Evolutionary conservation across 2,329 filamentous ascomycete genomes (phyloP), one percentile per base, ranked within the genome.

Genomic region (Elsinoe necatrix): DNA sequence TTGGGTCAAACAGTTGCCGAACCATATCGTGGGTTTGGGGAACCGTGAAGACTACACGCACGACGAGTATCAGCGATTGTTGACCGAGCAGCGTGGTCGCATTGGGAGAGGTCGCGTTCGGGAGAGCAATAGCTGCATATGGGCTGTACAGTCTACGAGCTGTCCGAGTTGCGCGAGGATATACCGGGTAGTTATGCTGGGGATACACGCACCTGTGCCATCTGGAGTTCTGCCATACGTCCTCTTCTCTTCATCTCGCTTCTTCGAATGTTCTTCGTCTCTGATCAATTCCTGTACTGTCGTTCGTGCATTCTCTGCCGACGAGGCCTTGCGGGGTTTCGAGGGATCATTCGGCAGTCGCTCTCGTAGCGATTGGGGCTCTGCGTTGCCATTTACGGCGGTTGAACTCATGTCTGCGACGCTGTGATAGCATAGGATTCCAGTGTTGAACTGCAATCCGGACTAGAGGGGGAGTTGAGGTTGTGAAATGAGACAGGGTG

Each of bases 21-120:
- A 98, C 92, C 93, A 98, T 97, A 74, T 98, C 93, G 77, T 96
- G 90, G 57, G 93, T 98, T 61, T 89, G 85, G 48, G 93, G 93
- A 56, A 98, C 93, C 58, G 89, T 86, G 69, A 98, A 98, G 66
- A 95, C 93, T 97, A 67, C 48, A 62, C 31, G 21, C 52, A 34
- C 50, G 23, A 54, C 34, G 48, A 25, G 16, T 21, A 56, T 52
- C 45, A 58, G 56, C 37, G 5, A 56, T 27, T n/a, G 31, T 37
- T 31, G 34, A 14, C 39, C 50, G 27, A 29, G 27, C 27, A 29
- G 29, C 3, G 31, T 16, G 9, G 29, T 37, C 29, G 20, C 18
- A 52, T 29, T 20, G 3, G 42, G 35, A 18, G 8, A 37, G 20
- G 39, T 55, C 50, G 48, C 50, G 29, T 55, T 42, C 23, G 56